Conservation (phyloP, 768 basidiomycete species). For the Rhizopogon vinicolor region DNA sequence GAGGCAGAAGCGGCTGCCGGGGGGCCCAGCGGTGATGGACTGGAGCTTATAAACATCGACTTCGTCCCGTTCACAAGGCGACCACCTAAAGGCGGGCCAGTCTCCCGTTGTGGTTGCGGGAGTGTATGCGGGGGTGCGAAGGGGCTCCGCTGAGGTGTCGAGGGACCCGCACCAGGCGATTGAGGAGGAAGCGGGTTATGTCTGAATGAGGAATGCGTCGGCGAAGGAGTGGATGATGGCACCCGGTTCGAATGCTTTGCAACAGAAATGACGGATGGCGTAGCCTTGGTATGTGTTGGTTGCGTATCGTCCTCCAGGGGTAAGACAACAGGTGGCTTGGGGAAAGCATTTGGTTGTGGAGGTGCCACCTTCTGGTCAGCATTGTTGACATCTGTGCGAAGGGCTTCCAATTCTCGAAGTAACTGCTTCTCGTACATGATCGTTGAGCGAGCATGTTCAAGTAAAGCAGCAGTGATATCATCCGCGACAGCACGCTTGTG, state of each 20-base stretch:
- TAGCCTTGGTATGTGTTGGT: constrained; percentile 14
- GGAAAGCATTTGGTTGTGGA: constrained; percentile 42
- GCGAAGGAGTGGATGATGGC: constrained; percentile 10
- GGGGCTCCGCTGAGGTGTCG: constrained; percentile 26
- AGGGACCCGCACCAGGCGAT: constrained; percentile 54
- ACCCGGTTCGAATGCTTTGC: constrained; percentile 17
- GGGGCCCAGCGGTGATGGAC: constrained; percentile 32
- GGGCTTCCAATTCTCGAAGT: constrained; percentile 81
- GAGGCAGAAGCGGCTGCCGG: constrained; percentile 31
- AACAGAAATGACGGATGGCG: constrained; percentile 18
- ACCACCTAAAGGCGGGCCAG: constrained; percentile 56
- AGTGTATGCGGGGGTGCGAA: constrained; percentile 21
- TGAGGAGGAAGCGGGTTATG: constrained; percentile 36
- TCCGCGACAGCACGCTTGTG: constrained; percentile 88
- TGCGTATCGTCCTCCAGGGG: constrained; percentile 59
- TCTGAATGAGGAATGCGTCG: constrained; percentile 18
- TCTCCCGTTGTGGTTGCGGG: constrained; percentile 14
- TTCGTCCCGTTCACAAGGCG: constrained; percentile 71
- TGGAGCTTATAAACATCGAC: constrained; percentile 71
- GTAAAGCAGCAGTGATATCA: constrained; percentile 83
- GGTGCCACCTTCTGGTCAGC: constrained; percentile 58
- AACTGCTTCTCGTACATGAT: constrained; percentile 91
- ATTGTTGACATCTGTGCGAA: constrained; percentile 68
- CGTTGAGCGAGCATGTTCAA: constrained; percentile 89
- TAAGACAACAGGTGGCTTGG: constrained; percentile 57